Percentiles rank a stretch among this genome's conserved stretches.
Evolutionary conservation across 1,284 basidiomycete genomes (phyloP).

Genomic region (Sphaerobolus stellatus): DNA sequence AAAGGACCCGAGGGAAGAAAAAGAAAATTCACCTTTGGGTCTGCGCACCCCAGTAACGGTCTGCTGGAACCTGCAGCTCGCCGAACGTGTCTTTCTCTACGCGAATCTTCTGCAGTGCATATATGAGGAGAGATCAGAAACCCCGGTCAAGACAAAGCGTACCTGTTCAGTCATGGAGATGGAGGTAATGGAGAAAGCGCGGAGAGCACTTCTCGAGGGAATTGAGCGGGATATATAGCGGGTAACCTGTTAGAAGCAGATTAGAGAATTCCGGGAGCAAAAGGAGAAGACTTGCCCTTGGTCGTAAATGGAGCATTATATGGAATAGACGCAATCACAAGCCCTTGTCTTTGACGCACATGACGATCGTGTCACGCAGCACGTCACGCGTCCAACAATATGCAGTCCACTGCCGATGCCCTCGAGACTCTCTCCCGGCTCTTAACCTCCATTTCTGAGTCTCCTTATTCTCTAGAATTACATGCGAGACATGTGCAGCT

Average conservation of each 20-base stretch:
- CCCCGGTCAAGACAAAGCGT: neutral
- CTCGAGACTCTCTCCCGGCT: slow-evolving; percentile 62
- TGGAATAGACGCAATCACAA: slow-evolving; percentile 1
- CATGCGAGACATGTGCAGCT: slow-evolving; percentile 66
- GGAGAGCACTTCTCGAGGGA: neutral
- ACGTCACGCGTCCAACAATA: too few species aligned
- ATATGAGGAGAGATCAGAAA: neutral
- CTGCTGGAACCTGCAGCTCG: slow-evolving; percentile 89
- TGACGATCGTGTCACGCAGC: too few species aligned
- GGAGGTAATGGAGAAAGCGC: slow-evolving; percentile 4
- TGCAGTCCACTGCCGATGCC: slow-evolving; percentile 34
- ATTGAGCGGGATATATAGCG: neutral
- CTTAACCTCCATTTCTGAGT: slow-evolving; percentile 55
- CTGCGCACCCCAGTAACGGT: slow-evolving; percentile 98
- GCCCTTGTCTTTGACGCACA: too few species aligned
- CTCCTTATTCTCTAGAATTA: slow-evolving; percentile 57
- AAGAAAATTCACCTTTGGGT: slow-evolving; percentile 92
- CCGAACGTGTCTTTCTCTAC: slow-evolving; percentile 87
- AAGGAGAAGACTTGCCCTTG: slow-evolving; percentile 1
- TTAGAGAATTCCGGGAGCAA: neutral
- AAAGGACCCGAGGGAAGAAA: neutral
- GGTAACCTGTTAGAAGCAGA: neutral
- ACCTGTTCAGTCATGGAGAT: neutral
- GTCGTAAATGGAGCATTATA: slow-evolving; percentile 1
- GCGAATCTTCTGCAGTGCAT: slow-evolving; percentile 46